phyloP scores from a whole-genome alignment of 495 filamentous ascomycete genomes.

The Aspergillus bridgeri region DNA sequence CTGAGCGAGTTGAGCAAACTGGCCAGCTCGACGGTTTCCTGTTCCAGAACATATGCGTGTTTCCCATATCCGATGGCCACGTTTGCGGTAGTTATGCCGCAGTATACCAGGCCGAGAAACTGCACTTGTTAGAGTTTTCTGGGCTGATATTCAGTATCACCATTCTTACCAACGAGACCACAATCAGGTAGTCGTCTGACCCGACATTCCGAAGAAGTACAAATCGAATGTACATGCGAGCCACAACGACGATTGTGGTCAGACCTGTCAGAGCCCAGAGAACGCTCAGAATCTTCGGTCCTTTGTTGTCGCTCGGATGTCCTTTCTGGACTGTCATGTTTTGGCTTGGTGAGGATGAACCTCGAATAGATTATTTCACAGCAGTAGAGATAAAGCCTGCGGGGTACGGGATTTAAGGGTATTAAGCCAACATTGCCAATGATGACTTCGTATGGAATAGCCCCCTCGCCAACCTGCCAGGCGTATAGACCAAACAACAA shows the following conservation, averaged over 20 bases:
- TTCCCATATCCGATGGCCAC: slow-evolving; percentile 25
- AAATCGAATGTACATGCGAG: slow-evolving; percentile 43
- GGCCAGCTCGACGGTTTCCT: slow-evolving; percentile 12
- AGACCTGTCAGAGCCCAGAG: slow-evolving; percentile 32
- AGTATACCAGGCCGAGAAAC: slow-evolving; percentile 10
- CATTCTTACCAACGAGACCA: slow-evolving; percentile 29
- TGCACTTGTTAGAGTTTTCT: neutral
- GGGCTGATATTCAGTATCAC: neutral
- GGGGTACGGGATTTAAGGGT: no score
- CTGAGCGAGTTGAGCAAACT: slow-evolving; percentile 31
- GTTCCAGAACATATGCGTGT: slow-evolving; percentile 7
- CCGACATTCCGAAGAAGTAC: slow-evolving; percentile 38
- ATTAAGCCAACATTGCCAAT: no score
- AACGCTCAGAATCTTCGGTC: slow-evolving; percentile 33
- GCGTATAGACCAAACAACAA: no score
- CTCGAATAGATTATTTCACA: no score
- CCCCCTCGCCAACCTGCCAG: no score
- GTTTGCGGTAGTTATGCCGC: slow-evolving; percentile 25
- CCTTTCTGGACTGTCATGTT: neutral
- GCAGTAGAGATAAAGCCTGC: no score
- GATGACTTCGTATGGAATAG: no score
- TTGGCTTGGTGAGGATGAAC: neutral
- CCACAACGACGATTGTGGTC: slow-evolving; percentile 25
- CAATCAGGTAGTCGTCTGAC: slow-evolving; percentile 45
- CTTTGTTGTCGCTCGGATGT: slow-evolving; percentile 21